phyloP scores from a whole-genome alignment of 805 yeast genomes.

The Suhomyces prunicola region DNA sequence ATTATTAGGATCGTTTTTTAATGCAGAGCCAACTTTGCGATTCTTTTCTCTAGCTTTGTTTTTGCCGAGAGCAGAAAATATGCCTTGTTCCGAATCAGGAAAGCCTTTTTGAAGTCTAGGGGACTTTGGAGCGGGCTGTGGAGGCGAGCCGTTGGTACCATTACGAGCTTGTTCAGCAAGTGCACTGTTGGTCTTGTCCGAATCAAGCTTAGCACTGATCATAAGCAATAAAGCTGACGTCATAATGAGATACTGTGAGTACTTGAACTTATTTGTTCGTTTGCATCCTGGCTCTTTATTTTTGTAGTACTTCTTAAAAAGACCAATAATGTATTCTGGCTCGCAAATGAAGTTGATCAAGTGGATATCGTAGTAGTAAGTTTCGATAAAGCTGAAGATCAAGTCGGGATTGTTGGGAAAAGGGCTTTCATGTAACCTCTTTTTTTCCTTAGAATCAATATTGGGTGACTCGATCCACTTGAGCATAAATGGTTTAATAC shows the following conservation, averaged over 20 bases:
- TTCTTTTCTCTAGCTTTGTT: neutral
- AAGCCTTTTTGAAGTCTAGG: neutral
- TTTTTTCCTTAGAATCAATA: conserved; percentile 16
- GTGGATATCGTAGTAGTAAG: conserved; percentile 20
- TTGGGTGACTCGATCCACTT: conserved; percentile 33
- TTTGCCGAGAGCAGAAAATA: neutral
- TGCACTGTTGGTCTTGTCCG: neutral
- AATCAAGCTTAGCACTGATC: conserved; percentile 4
- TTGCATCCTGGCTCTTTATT: conserved; percentile 7
- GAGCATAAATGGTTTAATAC: conserved; percentile 14
- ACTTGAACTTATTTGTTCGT: conserved; percentile 17
- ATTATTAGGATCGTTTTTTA: neutral
- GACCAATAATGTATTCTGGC: conserved; percentile 10
- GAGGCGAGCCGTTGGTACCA: neutral
- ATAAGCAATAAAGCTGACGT: conserved; percentile 25
- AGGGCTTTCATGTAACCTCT: conserved; percentile 21
- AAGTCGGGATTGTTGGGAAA: conserved; percentile 19
- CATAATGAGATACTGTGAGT: conserved; percentile 35
- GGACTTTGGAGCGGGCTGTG: neutral
- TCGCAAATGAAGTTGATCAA: conserved; percentile 21
- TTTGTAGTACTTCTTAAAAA: conserved; percentile 26
- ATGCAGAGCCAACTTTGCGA: neutral
- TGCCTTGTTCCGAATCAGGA: neutral
- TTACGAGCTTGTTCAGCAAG: neutral
- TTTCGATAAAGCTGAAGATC: conserved; percentile 25